These are phyloP conservation scores for Albizia julibrissin DNA, from an alignment of 306 rosid genomes.

Conservation along the genomic window DNA sequence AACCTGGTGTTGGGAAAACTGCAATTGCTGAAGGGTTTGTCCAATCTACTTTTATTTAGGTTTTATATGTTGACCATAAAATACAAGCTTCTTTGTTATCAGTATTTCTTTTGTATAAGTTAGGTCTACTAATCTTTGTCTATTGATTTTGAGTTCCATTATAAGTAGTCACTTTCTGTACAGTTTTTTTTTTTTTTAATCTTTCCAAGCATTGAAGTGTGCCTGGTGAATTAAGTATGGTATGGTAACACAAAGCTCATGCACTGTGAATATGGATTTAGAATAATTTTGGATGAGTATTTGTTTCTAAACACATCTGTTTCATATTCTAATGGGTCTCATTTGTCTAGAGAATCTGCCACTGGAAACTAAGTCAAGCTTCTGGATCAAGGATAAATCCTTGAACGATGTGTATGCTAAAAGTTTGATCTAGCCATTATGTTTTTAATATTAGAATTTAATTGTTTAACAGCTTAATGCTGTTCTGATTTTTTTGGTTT, in stretches of 20 bases:
- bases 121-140: background rate
- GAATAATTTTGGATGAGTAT: background rate
- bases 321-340: constrained; percentile 4
- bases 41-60: background rate
- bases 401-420: background rate
- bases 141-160: constrained; percentile 9
- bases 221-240: constrained; percentile 7
- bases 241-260: background rate
- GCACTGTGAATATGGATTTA: background rate
- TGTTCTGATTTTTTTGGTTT: constrained; percentile 9
- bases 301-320: background rate
- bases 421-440: background rate
- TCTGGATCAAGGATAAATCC: constrained; percentile 11
- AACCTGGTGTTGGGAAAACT: constrained; percentile 98
- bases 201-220: constrained; percentile 15
- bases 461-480: background rate
- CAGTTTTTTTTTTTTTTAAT: background rate
- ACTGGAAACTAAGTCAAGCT: constrained; percentile 27
- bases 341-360: constrained; percentile 10
- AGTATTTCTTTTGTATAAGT: background rate
- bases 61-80: constrained; percentile 8
- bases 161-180: background rate
- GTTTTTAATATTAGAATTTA: background rate
- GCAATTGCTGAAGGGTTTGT: constrained; percentile 99
- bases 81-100: background rate